Evolutionary conservation across 192 early-diverging fungal species (phyloP).

Genomic region (Mortierella alpina): DNA sequence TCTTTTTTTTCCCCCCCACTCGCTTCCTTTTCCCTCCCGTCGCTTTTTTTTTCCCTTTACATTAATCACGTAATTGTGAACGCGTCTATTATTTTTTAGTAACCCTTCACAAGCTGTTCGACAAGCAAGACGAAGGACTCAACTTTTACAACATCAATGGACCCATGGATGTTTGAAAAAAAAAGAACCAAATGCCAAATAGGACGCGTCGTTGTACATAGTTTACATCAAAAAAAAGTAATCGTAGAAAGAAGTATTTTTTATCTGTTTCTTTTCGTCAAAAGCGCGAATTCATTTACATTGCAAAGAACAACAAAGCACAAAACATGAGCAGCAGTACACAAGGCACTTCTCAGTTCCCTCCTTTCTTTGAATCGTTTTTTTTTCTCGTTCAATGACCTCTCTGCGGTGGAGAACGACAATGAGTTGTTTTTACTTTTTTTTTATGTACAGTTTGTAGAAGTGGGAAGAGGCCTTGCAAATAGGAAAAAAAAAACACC

Average conservation of each 20-base stretch:
- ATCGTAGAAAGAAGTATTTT: no score
- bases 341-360: neutral
- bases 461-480: neutral
- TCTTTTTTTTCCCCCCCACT: conserved; percentile 20
- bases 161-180: conserved; percentile 9
- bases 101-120: conserved; percentile 14
- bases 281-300: neutral
- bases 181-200: no score
- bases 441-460: conserved; percentile 19
- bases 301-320: neutral
- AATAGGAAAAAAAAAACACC: neutral
- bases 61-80: neutral
- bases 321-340: neutral
- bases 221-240: no score
- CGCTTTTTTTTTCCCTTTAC: neutral
- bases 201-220: no score
- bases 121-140: conserved; percentile 9
- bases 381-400: no score
- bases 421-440: neutral
- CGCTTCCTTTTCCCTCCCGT: no score
- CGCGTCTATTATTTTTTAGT: conserved; percentile 13
- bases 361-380: no score
- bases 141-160: conserved; percentile 14
- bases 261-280: neutral
- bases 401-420: neutral